Conservation (phyloP, 1,139 yeast genomes). For the Magnusiomyces tetraspermus region DNA sequence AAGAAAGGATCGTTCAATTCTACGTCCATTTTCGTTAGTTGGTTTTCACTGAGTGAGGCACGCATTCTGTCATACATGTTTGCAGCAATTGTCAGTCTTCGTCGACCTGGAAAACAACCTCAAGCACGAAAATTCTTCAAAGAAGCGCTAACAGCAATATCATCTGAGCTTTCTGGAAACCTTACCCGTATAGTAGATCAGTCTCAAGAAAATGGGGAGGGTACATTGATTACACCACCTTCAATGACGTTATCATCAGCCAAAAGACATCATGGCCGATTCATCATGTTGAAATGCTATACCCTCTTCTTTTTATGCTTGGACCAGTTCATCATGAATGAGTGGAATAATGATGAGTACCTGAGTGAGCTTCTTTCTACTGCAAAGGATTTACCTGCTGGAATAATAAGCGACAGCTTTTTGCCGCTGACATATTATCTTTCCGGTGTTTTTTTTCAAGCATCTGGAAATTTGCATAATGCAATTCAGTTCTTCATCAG, state of each 20-base stretch:
- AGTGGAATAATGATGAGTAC: constrained; percentile 12
- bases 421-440: constrained; percentile 14
- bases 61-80: constrained; percentile 7
- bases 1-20: constrained; percentile 5
- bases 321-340: constrained; percentile 11
- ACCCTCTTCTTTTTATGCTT: constrained; percentile 10
- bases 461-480: constrained; percentile 14
- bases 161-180: constrained; percentile 10
- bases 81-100: constrained; percentile 8
- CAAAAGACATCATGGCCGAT: constrained; percentile 5
- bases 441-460: constrained; percentile 15
- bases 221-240: constrained; percentile 7
- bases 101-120: constrained; percentile 5
- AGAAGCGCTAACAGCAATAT: constrained; percentile 7
- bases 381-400: constrained; percentile 9
- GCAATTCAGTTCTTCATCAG: constrained; percentile 15
- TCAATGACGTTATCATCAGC: constrained; percentile 8
- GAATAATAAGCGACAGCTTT: constrained; percentile 7
- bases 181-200: neutral
- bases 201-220: neutral
- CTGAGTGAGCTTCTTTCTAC: constrained; percentile 11
- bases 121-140: constrained; percentile 6
- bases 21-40: constrained; percentile 5
- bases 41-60: constrained; percentile 11
- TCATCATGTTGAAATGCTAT: constrained; percentile 11